Evolutionary conservation across 1,284 basidiomycete species (phyloP).

Genomic region (Vanrija sp.): DNA sequence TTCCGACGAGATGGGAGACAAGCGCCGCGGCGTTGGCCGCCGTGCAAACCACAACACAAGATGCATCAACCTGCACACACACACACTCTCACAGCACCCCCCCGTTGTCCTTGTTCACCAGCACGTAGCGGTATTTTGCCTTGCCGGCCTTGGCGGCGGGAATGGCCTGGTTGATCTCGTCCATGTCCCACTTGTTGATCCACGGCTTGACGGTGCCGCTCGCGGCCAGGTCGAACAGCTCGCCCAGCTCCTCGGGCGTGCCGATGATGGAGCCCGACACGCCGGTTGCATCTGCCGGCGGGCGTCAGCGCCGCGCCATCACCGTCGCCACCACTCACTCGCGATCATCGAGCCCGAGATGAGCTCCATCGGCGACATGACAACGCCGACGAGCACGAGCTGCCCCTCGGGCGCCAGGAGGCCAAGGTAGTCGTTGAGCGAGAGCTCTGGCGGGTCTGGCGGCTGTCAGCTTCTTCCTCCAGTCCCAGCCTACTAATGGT

Average conservation of each 20-base stretch:
- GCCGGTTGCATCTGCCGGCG: not conserved
- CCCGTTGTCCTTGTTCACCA: constrained; percentile 39
- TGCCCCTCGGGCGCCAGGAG: constrained; percentile 46
- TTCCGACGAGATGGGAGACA: too few species aligned
- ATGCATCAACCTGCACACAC: too few species aligned
- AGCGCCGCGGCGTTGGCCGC: too few species aligned
- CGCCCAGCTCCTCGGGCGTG: constrained; percentile 43
- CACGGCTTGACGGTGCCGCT: constrained; percentile 29
- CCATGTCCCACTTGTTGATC: constrained; percentile 39
- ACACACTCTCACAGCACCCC: constrained; percentile 22
- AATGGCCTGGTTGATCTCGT: constrained; percentile 50
- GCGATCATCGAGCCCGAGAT: constrained; percentile 26
- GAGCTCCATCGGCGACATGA: constrained; percentile 31
- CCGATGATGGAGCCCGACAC: constrained; percentile 40
- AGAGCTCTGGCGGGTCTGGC: constrained; percentile 9
- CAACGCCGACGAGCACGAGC: constrained; percentile 45
- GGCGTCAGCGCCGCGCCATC: not conserved
- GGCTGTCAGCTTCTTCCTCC: too few species aligned
- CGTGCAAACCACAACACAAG: too few species aligned
- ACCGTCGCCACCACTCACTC: not conserved
- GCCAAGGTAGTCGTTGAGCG: constrained; percentile 38
- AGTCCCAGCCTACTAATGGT: constrained; percentile 32
- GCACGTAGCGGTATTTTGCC: constrained; percentile 50
- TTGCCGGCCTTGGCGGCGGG: constrained; percentile 47
- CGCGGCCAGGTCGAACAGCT: constrained; percentile 44